These are phyloP conservation scores for Talaromyces sp. DNA, from an alignment of 2,329 filamentous ascomycete genomes.

Conservation along the genomic window DNA sequence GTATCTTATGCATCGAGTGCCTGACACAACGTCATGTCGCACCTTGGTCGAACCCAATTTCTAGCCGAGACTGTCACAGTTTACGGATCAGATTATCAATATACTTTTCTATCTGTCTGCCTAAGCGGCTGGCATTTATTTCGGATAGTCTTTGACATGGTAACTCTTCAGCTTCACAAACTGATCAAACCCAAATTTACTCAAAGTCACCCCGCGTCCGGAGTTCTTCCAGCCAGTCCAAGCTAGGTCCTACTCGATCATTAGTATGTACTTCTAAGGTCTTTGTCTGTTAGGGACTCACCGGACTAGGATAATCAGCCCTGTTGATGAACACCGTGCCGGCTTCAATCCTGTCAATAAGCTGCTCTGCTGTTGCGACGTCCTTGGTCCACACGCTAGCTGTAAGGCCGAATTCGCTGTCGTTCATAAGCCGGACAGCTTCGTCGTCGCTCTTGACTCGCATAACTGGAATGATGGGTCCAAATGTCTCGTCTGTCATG, in stretches of 20 bases:
- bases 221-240: constrained; percentile 99
- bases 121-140: constrained; percentile 34
- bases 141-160: constrained; percentile 78
- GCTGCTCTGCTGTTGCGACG: constrained; percentile 67
- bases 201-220: constrained; percentile 85
- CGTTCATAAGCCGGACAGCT: constrained; percentile 84
- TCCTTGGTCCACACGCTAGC: constrained; percentile 99
- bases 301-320: constrained; percentile 86
- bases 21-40: not conserved
- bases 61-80: not conserved
- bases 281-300: constrained; percentile 51
- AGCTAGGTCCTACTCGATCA: constrained; percentile 69
- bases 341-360: constrained; percentile 80
- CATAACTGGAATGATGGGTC: constrained; percentile 87
- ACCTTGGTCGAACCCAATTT: not conserved
- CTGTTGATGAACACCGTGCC: constrained; percentile 96
- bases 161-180: constrained; percentile 97
- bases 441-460: constrained; percentile 78
- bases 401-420: constrained; percentile 89
- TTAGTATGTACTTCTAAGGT: constrained; percentile 20
- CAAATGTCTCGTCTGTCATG: constrained; percentile 94
- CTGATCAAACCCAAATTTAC: constrained; percentile 87
- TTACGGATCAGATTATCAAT: not conserved
- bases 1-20: constrained; percentile 1
- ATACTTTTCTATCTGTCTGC: not conserved